Evolutionary conservation across 345 rosid species (phyloP).

Genomic region (Lepidium sativum): DNA sequence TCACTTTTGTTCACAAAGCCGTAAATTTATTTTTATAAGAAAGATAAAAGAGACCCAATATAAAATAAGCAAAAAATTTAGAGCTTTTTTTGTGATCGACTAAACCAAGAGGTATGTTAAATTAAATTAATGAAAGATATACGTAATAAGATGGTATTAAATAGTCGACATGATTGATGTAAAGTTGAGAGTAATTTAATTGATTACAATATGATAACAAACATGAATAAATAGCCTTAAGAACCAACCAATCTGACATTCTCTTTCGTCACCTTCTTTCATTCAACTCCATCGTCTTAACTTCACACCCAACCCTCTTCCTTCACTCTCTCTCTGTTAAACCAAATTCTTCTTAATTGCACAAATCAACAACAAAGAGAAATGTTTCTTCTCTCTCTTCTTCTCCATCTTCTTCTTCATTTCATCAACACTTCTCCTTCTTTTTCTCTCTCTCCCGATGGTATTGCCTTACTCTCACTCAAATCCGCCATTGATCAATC

Average conservation of each 20-base stretch:
- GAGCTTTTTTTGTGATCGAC: too few relatives aligned
- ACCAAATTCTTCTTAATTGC: too few relatives aligned
- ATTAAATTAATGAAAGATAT: not conserved
- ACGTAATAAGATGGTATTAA: not conserved
- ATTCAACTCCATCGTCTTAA: constrained; percentile 20
- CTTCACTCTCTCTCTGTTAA: constrained; percentile 2
- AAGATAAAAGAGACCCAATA: too few relatives aligned
- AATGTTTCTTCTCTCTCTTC: constrained; percentile 16
- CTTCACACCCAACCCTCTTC: not conserved
- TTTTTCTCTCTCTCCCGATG: constrained; percentile 73
- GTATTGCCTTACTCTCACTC: constrained; percentile 74
- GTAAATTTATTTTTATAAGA: not conserved
- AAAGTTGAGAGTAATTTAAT: not conserved
- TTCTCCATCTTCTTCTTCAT: constrained; percentile 20
- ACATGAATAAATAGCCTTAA: constrained; percentile 20
- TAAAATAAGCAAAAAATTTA: too few relatives aligned
- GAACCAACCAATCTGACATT: constrained; percentile 4
- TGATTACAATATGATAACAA: constrained; percentile 18
- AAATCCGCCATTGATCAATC: constrained; percentile 72
- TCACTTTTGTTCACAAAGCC: not conserved
- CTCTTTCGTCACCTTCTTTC: not conserved
- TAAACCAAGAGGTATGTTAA: too few relatives aligned
- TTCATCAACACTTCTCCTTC: not conserved
- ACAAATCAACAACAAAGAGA: not conserved
- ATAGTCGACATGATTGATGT: not conserved